Percentiles rank a stretch among this genome's conserved stretches.
phyloP scores from a whole-genome alignment of 108 stramenopile species.

The Fragilariopsis cylindrus region DNA sequence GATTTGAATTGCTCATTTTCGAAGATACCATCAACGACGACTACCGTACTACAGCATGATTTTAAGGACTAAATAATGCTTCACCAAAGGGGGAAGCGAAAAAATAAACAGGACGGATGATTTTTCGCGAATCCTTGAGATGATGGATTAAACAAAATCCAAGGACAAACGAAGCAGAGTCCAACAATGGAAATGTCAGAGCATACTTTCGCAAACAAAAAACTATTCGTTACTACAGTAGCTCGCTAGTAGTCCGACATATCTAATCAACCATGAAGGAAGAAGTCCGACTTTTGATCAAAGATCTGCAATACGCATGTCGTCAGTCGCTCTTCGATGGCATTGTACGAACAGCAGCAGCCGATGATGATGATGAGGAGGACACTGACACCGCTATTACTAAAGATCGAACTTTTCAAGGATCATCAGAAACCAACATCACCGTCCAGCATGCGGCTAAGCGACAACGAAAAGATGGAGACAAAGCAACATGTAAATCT shows the following conservation, averaged over 20 bases:
- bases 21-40: too few relatives aligned
- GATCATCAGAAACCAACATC: background rate
- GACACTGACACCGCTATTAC: background rate
- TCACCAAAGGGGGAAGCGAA: too few relatives aligned
- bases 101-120: too few relatives aligned
- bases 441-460: background rate
- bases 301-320: slow-evolving; percentile 43
- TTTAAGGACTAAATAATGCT: too few relatives aligned
- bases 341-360: slow-evolving; percentile 5
- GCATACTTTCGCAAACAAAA: too few relatives aligned
- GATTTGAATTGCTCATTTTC: too few relatives aligned
- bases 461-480: background rate
- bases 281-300: slow-evolving; percentile 21
- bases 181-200: too few relatives aligned
- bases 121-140: too few relatives aligned
- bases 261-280: slow-evolving; percentile 16
- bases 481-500: background rate
- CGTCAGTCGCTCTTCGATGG: slow-evolving; percentile 41
- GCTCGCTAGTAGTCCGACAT: background rate
- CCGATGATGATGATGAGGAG: background rate
- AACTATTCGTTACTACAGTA: too few relatives aligned
- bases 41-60: too few relatives aligned
- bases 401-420: background rate
- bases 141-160: too few relatives aligned
- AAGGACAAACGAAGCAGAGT: too few relatives aligned